Evolutionary conservation across 2,329 filamentous ascomycete genomes (phyloP).

Genomic region (Talaromyces sp.): DNA sequence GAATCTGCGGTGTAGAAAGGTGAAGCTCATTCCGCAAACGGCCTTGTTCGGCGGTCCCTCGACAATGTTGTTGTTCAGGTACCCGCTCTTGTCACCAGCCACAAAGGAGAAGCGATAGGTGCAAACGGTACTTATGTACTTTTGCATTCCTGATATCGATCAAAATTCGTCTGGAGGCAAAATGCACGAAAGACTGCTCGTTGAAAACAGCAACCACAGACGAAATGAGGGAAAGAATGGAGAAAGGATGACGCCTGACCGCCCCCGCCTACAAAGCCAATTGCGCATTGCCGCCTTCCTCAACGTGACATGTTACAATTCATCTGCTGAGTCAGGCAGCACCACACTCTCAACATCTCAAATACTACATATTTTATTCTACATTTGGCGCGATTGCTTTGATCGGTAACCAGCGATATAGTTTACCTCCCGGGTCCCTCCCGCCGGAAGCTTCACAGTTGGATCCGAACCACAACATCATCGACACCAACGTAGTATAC

Average conservation of each 20-base stretch:
- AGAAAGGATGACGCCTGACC: neutral
- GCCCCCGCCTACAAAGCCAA: neutral
- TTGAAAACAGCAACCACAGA: neutral
- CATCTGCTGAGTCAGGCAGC: neutral
- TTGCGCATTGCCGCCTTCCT: neutral
- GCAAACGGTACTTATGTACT: neutral
- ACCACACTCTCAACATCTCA: neutral
- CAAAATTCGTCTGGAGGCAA: too few species aligned
- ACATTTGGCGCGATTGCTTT: neutral
- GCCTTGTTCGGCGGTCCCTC: neutral
- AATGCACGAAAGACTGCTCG: neutral
- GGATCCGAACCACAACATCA: neutral
- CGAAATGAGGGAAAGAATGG: neutral
- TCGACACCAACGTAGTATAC: neutral
- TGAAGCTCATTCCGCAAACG: conserved; percentile 8
- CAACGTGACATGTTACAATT: neutral
- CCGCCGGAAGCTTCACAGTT: neutral
- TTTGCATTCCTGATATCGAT: neutral
- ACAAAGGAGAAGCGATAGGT: neutral
- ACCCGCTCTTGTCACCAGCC: neutral
- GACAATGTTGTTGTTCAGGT: neutral
- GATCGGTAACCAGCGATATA: neutral
- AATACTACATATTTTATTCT: neutral
- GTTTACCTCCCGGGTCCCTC: neutral
- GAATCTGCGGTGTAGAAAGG: neutral